These are phyloP conservation scores for Cupressus sempervirens DNA, from an alignment of 75 land plant genomes.

Conservation along the genomic window DNA sequence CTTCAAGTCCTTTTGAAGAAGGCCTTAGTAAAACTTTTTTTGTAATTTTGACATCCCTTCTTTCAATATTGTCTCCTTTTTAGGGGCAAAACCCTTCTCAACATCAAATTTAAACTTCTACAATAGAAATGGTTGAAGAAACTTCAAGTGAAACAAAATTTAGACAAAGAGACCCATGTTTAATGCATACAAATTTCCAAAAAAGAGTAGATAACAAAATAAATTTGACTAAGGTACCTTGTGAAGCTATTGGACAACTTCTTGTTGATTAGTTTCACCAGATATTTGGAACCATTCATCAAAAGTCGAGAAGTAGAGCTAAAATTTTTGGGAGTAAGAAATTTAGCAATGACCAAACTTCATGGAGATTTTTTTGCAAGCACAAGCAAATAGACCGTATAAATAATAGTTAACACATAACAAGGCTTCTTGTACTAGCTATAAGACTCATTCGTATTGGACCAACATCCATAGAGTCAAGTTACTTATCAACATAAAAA, in stretches of 20 bases:
- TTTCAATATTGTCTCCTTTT: conserved; percentile 98
- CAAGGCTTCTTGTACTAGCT: neutral
- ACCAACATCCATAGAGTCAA: no score
- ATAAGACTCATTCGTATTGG: no score
- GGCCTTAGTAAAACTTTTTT: conserved; percentile 80
- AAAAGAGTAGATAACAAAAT: neutral
- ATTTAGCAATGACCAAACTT: conserved; percentile 95
- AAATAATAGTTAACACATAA: neutral
- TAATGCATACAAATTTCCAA: neutral
- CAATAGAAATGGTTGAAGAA: conserved; percentile 90
- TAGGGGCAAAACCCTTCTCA: conserved; percentile 97
- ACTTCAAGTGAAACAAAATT: conserved; percentile 34
- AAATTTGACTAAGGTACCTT: conserved; percentile 48
- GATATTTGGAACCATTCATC: conserved; percentile 99
- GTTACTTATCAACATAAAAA: no score
- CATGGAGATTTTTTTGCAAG: conserved; percentile 92
- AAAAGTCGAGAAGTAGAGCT: conserved; percentile 98
- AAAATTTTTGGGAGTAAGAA: conserved; percentile 96
- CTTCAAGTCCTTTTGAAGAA: conserved; percentile 95
- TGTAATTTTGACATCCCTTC: conserved; percentile 99
- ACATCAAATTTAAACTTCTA: conserved; percentile 96
- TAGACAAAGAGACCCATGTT: neutral
- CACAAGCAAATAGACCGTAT: neutral
- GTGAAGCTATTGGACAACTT: conserved; percentile 99
- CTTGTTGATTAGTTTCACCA: conserved; percentile 98